Evolutionary conservation across 495 filamentous ascomycete genomes (phyloP).

Genomic region (Astrothelium subdiscretum): DNA sequence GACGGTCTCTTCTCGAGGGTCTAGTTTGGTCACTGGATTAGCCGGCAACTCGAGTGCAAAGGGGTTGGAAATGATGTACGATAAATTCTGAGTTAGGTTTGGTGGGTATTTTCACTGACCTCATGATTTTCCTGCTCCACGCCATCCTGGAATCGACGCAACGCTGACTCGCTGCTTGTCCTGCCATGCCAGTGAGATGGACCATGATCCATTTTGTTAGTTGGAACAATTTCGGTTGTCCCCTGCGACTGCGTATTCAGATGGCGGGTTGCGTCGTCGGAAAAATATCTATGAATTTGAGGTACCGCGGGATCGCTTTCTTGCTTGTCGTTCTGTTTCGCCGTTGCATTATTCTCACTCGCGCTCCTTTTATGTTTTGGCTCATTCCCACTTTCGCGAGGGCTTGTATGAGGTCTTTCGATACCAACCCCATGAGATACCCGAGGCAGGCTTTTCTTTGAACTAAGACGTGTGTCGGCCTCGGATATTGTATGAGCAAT

Average conservation of each 20-base stretch:
- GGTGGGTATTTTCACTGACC: background rate
- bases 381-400: background rate
- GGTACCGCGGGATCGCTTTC: background rate
- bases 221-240: background rate
- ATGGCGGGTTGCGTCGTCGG: background rate
- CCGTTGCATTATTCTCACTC: background rate
- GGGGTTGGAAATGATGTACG: too few species aligned
- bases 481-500: slow-evolving; percentile 9
- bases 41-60: background rate
- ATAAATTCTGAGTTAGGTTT: too few species aligned
- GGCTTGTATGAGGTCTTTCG: slow-evolving; percentile 6
- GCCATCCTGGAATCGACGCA: background rate
- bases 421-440: background rate
- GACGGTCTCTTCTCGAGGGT: slow-evolving; percentile 14
- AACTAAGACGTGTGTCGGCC: slow-evolving; percentile 5
- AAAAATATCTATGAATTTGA: background rate
- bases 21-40: slow-evolving; percentile 10
- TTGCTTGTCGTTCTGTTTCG: background rate
- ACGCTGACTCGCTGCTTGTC: background rate
- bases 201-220: too few species aligned
- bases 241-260: background rate
- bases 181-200: background rate
- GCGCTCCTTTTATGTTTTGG: background rate
- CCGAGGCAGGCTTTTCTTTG: slow-evolving; percentile 6
- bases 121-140: background rate